phyloP scores from a whole-genome alignment of 306 rosid genomes.

The Heteromeles arbutifolia region DNA sequence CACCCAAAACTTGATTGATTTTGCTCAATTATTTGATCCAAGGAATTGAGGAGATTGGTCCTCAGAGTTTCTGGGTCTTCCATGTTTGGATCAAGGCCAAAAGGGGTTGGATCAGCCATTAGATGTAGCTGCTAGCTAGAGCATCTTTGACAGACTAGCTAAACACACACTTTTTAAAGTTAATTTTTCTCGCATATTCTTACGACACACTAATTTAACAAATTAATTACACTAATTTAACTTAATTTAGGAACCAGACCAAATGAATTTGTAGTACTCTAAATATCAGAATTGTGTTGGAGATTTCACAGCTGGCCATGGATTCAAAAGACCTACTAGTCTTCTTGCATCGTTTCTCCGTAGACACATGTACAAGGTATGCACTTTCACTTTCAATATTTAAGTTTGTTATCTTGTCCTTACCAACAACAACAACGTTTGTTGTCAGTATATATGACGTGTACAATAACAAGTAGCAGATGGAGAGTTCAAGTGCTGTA shows the following conservation, averaged over 20 bases:
- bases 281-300: neutral
- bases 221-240: too few relatives aligned
- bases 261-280: neutral
- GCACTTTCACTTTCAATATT: neutral
- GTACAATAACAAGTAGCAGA: neutral
- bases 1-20: conserved; percentile 9
- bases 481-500: neutral
- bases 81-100: neutral
- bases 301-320: neutral
- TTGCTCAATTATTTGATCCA: conserved; percentile 1
- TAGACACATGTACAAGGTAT: neutral
- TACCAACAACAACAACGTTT: neutral
- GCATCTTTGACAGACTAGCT: neutral
- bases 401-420: neutral
- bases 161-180: too few relatives aligned
- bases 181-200: too few relatives aligned
- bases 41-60: neutral
- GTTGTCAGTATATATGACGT: neutral
- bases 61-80: conserved; percentile 8
- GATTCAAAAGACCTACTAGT: neutral
- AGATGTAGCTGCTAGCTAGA: neutral
- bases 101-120: neutral
- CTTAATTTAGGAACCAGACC: neutral
- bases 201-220: neutral
- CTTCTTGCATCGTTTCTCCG: neutral